Conservation (phyloP, 768 basidiomycete genomes). For the Mycena capillaripes region DNA sequence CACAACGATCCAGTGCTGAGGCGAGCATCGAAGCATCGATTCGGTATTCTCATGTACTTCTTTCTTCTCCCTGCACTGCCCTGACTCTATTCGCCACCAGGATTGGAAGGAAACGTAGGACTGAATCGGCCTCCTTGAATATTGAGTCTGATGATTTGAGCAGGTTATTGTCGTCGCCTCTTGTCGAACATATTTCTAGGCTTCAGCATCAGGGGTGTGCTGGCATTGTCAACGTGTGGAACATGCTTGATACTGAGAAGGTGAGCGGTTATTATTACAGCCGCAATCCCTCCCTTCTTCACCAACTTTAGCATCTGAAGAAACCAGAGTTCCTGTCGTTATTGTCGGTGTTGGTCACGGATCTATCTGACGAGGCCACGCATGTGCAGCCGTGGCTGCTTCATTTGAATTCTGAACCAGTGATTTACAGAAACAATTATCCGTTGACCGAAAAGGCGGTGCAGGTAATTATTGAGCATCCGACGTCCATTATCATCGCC, state of each 20-base stretch:
- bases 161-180: conserved; percentile 14
- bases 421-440: conserved; percentile 8
- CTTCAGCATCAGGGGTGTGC: conserved; percentile 9
- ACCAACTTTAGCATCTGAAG: conserved; percentile 4
- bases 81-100: neutral
- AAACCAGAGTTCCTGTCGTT: conserved; percentile 7
- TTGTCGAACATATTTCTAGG: conserved; percentile 4
- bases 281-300: neutral
- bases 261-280: neutral
- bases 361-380: conserved; percentile 16
- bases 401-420: neutral
- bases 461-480: conserved; percentile 2
- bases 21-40: conserved; percentile 2
- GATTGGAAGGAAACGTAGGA: conserved; percentile 8
- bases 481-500: neutral
- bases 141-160: neutral
- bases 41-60: neutral
- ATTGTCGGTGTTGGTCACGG: conserved; percentile 14
- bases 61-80: neutral
- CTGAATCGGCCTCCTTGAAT: neutral
- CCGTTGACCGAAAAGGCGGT: conserved; percentile 14
- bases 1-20: conserved; percentile 3
- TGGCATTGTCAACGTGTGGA: conserved; percentile 18
- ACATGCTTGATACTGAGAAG: conserved; percentile 15
- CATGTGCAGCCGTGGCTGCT: neutral